Percentiles rank a stretch among this genome's conserved stretches.
These are phyloP conservation scores for Neurospora sp. DNA, from an alignment of 2,329 filamentous ascomycete species.

Conservation along the genomic window DNA sequence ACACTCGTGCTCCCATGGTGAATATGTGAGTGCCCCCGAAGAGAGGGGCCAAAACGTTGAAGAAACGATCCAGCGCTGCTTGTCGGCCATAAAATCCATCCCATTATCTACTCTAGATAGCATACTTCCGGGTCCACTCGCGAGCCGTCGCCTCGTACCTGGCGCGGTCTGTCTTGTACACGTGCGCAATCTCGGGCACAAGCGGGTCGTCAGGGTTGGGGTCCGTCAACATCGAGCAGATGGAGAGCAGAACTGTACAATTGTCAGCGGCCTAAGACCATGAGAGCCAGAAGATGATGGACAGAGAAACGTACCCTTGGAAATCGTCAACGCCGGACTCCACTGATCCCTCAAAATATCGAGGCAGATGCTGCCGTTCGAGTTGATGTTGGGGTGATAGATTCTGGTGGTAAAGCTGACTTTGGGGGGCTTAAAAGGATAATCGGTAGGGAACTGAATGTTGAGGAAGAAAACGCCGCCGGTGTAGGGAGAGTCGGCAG, in stretches of 20 bases:
- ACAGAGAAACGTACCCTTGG: slow-evolving; percentile 62
- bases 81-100: background rate
- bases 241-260: slow-evolving; percentile 76
- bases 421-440: slow-evolving; percentile 99
- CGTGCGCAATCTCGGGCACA: slow-evolving; percentile 96
- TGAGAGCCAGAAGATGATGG: background rate
- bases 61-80: background rate
- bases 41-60: background rate
- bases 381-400: slow-evolving; percentile 99
- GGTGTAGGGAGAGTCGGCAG: slow-evolving; percentile 94
- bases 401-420: slow-evolving; percentile 99
- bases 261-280: slow-evolving; percentile 2
- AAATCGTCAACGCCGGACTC: slow-evolving; percentile 97
- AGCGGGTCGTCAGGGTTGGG: slow-evolving; percentile 98
- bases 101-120: slow-evolving; percentile 51
- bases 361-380: slow-evolving; percentile 96
- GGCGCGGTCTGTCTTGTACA: slow-evolving; percentile 97
- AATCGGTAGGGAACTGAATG: slow-evolving; percentile 99
- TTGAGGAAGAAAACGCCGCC: slow-evolving; percentile 98
- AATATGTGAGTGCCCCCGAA: background rate
- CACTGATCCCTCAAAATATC: slow-evolving; percentile 98
- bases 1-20: background rate
- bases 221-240: slow-evolving; percentile 99
- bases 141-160: slow-evolving; percentile 93
- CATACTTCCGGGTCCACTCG: slow-evolving; percentile 99